Percentiles rank a stretch among this genome's conserved stretches.
These are phyloP conservation scores for Clarireedia hainanense DNA, from an alignment of 2,329 filamentous ascomycete genomes.

Conservation along the genomic window DNA sequence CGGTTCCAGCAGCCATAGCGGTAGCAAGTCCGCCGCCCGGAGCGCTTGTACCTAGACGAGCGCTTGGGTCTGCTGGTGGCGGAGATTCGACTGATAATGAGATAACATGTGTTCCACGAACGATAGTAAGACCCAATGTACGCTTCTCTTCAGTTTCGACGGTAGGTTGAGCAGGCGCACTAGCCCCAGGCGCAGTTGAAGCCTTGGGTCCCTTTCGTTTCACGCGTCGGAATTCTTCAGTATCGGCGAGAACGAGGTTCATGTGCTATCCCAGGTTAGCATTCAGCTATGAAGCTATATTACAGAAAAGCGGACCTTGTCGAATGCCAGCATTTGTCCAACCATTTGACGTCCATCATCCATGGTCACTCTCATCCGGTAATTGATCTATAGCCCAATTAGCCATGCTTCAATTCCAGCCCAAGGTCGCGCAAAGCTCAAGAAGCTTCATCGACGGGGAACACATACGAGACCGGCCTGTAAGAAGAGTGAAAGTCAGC, in stretches of 20 bases:
- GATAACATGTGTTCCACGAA: constrained; percentile 90
- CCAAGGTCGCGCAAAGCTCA: constrained; percentile 28
- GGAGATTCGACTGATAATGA: constrained; percentile 93
- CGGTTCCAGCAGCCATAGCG: constrained; percentile 73
- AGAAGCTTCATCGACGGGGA: constrained; percentile 18
- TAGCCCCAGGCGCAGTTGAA: constrained; percentile 44
- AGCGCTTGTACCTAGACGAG: constrained; percentile 72
- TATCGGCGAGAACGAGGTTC: constrained; percentile 98
- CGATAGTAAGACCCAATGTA: constrained; percentile 88
- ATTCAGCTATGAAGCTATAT: neutral
- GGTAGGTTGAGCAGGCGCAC: constrained; percentile 53
- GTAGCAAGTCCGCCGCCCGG: constrained; percentile 50
- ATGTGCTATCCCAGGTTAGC: constrained; percentile 61
- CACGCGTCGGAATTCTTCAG: constrained; percentile 91
- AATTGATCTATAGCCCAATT: constrained; percentile 70
- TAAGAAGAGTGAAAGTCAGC: constrained; percentile 49
- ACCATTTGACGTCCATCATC: constrained; percentile 95
- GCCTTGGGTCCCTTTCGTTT: constrained; percentile 77
- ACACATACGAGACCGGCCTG: constrained; percentile 65
- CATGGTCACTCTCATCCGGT: constrained; percentile 95
- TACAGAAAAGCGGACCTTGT: constrained; percentile 60
- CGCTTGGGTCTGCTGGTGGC: constrained; percentile 85
- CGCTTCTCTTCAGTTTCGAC: constrained; percentile 94
- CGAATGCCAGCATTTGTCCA: constrained; percentile 96
- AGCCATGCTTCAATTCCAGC: constrained; percentile 9